phyloP scores from a whole-genome alignment of 768 basidiomycete genomes.

The Calocera viscosa region DNA sequence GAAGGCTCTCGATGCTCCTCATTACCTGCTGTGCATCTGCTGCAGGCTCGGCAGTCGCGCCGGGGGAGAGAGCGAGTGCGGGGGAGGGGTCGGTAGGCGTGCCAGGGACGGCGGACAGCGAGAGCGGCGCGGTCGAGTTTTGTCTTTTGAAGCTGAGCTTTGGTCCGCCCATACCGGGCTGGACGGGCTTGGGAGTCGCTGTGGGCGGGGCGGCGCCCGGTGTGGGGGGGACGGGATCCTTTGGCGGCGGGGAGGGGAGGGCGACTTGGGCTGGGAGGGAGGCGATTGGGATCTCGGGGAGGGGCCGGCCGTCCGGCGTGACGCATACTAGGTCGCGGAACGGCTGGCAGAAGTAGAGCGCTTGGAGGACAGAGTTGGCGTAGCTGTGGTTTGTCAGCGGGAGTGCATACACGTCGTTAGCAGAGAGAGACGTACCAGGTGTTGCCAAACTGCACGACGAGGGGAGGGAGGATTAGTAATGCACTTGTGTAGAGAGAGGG shows the following conservation, averaged over 20 bases:
- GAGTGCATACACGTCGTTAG: slow-evolving; percentile 8
- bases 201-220: not conserved
- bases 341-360: slow-evolving; percentile 88
- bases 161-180: not conserved
- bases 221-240: not conserved
- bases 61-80: slow-evolving; percentile 12
- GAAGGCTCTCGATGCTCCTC: slow-evolving; percentile 30
- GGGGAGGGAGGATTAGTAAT: not conserved
- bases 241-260: not conserved
- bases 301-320: slow-evolving; percentile 40
- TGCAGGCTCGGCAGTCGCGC: slow-evolving; percentile 16
- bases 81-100: slow-evolving; percentile 8
- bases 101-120: slow-evolving; percentile 6
- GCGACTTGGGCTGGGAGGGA: not conserved
- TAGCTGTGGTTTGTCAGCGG: slow-evolving; percentile 61
- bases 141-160: not conserved
- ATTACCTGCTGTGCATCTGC: not conserved
- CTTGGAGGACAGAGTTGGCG: slow-evolving; percentile 96
- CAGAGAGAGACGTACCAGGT: slow-evolving; percentile 53
- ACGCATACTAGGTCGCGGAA: slow-evolving; percentile 86
- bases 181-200: not conserved
- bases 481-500: not conserved
- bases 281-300: slow-evolving; percentile 28
- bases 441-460: slow-evolving; percentile 72
- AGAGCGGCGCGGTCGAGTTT: too few relatives aligned